phyloP scores from a whole-genome alignment of 129 eudicot species.

The Heracleum sosnowskyi region DNA sequence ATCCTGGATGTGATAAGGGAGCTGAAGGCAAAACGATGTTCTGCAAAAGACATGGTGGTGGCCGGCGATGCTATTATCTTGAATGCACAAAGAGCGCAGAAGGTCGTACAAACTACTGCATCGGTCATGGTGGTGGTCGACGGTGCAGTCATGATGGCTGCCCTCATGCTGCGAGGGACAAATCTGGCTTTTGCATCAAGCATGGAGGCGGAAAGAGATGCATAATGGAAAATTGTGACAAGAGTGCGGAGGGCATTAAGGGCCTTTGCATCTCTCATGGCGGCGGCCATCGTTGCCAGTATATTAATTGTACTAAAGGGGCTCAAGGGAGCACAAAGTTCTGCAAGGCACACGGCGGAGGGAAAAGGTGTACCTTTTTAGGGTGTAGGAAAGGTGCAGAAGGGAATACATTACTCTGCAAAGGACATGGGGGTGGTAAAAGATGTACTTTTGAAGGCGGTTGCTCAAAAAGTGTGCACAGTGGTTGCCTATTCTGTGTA shows the following conservation, averaged over 20 bases:
- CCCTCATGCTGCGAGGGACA: conserved; percentile 76
- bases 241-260: conserved; percentile 67
- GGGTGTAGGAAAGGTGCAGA: conserved; percentile 92
- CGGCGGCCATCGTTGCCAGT: conserved; percentile 76
- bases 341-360: conserved; percentile 93
- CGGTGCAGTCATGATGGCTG: conserved; percentile 71
- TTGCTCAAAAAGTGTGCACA: conserved; percentile 81
- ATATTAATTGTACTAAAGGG: conserved; percentile 55
- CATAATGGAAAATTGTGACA: conserved; percentile 47
- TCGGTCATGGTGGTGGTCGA: conserved; percentile 83
- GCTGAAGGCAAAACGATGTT: conserved; percentile 81
- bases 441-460: conserved; percentile 74
- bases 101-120: conserved; percentile 78
- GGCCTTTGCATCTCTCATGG: conserved; percentile 87
- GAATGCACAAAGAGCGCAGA: conserved; percentile 92
- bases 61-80: conserved; percentile 65
- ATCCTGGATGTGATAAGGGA: conserved; percentile 69
- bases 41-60: conserved; percentile 95
- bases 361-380: conserved; percentile 60
- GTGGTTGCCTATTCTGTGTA: conserved; percentile 77
- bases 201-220: conserved; percentile 98
- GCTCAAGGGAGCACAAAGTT: conserved; percentile 93
- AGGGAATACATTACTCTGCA: conserved; percentile 79
- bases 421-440: conserved; percentile 97
- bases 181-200: conserved; percentile 76